Evolutionary conservation across 495 filamentous ascomycete species (phyloP), one percentile per base, ranked within the genome.

Genomic region (Daldinia decipiens): DNA sequence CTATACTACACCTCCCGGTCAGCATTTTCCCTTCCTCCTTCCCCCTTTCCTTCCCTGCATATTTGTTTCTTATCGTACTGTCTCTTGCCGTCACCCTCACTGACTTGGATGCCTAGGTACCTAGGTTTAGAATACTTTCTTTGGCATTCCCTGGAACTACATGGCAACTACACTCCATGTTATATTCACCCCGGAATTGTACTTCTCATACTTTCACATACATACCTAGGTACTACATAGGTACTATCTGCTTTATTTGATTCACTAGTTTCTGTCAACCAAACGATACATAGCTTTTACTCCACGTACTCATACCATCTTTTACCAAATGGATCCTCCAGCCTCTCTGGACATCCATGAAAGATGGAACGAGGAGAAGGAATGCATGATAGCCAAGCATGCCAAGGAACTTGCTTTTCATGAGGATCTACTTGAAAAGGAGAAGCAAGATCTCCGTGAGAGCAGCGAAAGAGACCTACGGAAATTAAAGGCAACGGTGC

Each of bases 281-380:
- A 24, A 19, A 11, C 19, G 2, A 11, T 17, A 11, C 15, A 19
- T 47, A 8, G 4, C 15, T 24, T 8, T 3, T 11, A 34, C 15
- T 21, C 1, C 34, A 47, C 12, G 8, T n/a, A 24, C 45, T 26
- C n/a, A 26, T 36, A 34, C 36, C 29, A 15, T 39, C 12, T 29
- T 15, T 5, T 1, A 32, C 34, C 43, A 57, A 34, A 73, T 73
- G 70, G 70, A 65, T n/a, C 24, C 31, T 39, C 43, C 64, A 13
- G 17, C 51, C 19, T n/a, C 40, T 17, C 17, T 15, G 1, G 57
- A 40, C 4, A n/a, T 62, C 26, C 55, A 61, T 39, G 8, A 56
- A 13, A 29, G 13, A 21, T 72, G 64, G 59, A 57, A 11, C 8
- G 13, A 29, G 34, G 39, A 67, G 29, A 64, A 19, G 24, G 24